Evolutionary conservation across 2,329 filamentous ascomycete species (phyloP).

Genomic region (Botryosphaeria agaves): DNA sequence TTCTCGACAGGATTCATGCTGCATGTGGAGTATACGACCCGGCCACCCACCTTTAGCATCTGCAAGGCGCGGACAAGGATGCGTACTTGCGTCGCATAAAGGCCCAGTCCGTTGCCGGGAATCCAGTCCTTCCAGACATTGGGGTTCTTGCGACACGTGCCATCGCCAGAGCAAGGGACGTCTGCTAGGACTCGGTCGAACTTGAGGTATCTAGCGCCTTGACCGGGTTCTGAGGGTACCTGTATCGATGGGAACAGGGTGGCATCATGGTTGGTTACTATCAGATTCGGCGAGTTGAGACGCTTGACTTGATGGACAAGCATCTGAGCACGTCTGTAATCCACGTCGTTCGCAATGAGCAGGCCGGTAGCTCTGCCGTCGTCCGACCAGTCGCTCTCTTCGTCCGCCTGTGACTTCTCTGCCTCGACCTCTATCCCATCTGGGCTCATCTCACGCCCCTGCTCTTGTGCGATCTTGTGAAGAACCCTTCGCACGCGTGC

Average conservation of each 20-base stretch:
- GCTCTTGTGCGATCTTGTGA: conserved; percentile 42
- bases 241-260: conserved; percentile 89
- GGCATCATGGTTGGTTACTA: conserved; percentile 96
- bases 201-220: conserved; percentile 60
- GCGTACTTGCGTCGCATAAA: conserved; percentile 72
- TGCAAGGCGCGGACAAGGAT: conserved; percentile 86
- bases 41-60: conserved; percentile 87
- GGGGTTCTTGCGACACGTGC: conserved; percentile 82
- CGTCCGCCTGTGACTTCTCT: conserved; percentile 22
- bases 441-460: conserved; percentile 37
- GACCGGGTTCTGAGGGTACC: conserved; percentile 42
- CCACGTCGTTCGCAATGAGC: conserved; percentile 86
- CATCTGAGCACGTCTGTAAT: conserved; percentile 96
- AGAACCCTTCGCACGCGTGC: conserved; percentile 60
- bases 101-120: conserved; percentile 68
- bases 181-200: conserved; percentile 94
- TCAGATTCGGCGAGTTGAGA: conserved; percentile 85
- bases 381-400: conserved; percentile 43
- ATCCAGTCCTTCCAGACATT: conserved; percentile 94
- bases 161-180: conserved; percentile 92
- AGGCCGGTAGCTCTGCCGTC: conserved; percentile 80
- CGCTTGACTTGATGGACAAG: conserved; percentile 95
- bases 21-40: conserved; percentile 95
- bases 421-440: conserved; percentile 17
- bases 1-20: conserved; percentile 98